Evolutionary conservation across 2,329 filamentous ascomycete species (phyloP).

Genomic region (Madurella fahalii): DNA sequence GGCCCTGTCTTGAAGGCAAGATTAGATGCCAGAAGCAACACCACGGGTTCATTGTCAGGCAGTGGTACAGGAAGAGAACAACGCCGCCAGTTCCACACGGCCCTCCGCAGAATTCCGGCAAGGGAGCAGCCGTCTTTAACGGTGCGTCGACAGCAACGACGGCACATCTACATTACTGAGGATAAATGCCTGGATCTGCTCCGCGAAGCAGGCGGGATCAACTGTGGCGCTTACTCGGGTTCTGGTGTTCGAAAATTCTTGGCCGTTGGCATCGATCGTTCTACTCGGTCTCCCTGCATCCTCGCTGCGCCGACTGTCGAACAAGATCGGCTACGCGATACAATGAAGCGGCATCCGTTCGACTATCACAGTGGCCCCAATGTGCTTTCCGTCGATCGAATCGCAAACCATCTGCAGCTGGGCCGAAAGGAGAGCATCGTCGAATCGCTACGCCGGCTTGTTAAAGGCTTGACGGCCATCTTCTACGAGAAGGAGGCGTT

Average conservation of each 20-base stretch:
- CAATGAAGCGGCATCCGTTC: slow-evolving; percentile 57
- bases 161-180: slow-evolving; percentile 53
- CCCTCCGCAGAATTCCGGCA: slow-evolving; percentile 28
- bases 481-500: slow-evolving; percentile 47
- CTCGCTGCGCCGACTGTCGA: slow-evolving; percentile 52
- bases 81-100: slow-evolving; percentile 41
- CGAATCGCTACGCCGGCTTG: slow-evolving; percentile 42
- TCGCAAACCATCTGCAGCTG: slow-evolving; percentile 52
- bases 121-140: neutral
- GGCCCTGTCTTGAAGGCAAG: slow-evolving; percentile 63
- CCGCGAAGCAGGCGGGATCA: slow-evolving; percentile 42
- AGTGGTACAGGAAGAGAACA: neutral
- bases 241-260: slow-evolving; percentile 46
- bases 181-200: slow-evolving; percentile 54
- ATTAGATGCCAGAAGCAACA: slow-evolving; percentile 37
- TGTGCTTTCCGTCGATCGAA: slow-evolving; percentile 36
- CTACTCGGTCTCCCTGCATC: slow-evolving; percentile 58
- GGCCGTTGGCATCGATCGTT: slow-evolving; percentile 62
- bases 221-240: slow-evolving; percentile 36
- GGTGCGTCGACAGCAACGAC: slow-evolving; percentile 34
- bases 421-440: slow-evolving; percentile 37
- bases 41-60: neutral
- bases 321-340: slow-evolving; percentile 27
- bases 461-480: slow-evolving; percentile 50
- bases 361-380: slow-evolving; percentile 50